These are phyloP conservation scores for Colletotrichum sublineola DNA, from an alignment of 2,329 filamentous ascomycete species.

Conservation along the genomic window DNA sequence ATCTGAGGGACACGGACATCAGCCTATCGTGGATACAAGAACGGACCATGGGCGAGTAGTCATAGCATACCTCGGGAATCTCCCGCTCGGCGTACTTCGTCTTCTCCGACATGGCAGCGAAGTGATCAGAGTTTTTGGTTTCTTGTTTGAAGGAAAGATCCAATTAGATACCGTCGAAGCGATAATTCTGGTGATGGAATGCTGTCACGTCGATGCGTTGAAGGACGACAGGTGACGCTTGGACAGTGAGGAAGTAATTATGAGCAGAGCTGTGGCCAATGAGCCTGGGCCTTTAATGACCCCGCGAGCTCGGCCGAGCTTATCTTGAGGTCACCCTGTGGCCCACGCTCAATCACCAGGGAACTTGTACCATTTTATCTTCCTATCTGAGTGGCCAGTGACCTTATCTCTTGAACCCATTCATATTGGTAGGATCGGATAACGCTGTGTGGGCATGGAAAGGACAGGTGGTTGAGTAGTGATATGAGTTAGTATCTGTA, in stretches of 20 bases:
- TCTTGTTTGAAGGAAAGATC: slow-evolving; percentile 49
- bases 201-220: neutral
- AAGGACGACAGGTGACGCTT: neutral
- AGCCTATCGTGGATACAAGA: slow-evolving; percentile 46
- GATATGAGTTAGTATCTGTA: neutral
- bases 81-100: slow-evolving; percentile 31
- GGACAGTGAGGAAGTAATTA: neutral
- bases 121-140: slow-evolving; percentile 46
- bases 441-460: too few species aligned
- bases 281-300: neutral
- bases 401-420: neutral
- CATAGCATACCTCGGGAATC: slow-evolving; percentile 19
- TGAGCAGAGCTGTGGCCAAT: neutral
- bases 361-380: neutral
- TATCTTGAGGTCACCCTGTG: neutral
- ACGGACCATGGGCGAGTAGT: neutral
- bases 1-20: slow-evolving; percentile 58
- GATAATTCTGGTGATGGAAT: neutral
- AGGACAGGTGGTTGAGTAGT: neutral
- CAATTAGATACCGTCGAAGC: neutral
- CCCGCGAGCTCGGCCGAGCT: slow-evolving; percentile 10
- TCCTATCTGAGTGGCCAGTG: neutral
- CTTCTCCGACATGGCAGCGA: slow-evolving; percentile 11
- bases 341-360: neutral
- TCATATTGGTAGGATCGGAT: neutral